phyloP scores from a whole-genome alignment of 2,329 filamentous ascomycete species.

The Cordyceps militaris region DNA sequence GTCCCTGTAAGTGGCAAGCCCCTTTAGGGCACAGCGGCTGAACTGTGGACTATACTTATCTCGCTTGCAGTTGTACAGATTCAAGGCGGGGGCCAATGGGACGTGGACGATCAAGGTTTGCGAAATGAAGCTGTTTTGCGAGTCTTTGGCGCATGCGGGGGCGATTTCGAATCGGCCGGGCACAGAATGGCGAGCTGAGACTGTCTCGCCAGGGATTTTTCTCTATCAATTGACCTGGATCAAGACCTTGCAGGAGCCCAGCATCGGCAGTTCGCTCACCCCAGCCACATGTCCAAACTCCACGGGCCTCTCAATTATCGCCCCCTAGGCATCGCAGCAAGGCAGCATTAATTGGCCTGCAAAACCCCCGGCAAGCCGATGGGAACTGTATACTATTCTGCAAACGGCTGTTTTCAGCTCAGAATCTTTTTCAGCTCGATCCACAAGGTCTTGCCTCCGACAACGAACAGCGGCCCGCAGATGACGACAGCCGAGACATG shows the following conservation, averaged over 20 bases:
- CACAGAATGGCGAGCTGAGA: no score
- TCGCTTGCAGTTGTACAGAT: no score
- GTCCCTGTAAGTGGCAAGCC: no score
- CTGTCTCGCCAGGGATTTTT: neutral
- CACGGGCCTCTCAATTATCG: neutral
- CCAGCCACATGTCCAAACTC: neutral
- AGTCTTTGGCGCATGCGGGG: neutral
- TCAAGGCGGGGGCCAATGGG: no score
- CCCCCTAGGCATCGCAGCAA: no score
- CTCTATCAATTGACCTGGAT: neutral
- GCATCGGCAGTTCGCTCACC: neutral
- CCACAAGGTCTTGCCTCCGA: neutral
- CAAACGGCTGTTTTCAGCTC: neutral
- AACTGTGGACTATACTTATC: no score
- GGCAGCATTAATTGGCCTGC: neutral
- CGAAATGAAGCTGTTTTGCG: no score
- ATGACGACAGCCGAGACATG: neutral
- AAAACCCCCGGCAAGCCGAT: neutral
- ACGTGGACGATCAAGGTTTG: no score
- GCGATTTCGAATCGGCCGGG: no score
- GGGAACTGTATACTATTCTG: neutral
- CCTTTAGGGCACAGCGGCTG: no score
- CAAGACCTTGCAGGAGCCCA: neutral
- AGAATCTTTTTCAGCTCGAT: neutral
- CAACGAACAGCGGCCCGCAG: neutral